Conservation (phyloP, 2,329 filamentous ascomycete genomes). For the Fusarium burgessii region DNA sequence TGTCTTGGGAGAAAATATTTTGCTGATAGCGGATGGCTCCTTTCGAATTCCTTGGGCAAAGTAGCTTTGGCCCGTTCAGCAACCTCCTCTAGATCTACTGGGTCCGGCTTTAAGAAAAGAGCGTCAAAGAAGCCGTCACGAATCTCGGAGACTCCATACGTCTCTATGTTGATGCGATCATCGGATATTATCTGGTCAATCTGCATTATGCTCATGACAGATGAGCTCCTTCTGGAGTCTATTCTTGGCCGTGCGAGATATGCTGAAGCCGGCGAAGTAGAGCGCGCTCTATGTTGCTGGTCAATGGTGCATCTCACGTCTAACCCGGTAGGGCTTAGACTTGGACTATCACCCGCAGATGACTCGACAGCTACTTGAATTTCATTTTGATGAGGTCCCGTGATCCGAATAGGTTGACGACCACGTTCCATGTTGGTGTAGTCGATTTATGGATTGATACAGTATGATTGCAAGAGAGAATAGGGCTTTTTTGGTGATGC, state of each 20-base stretch:
- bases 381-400: slow-evolving; percentile 7
- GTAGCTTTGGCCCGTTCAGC: slow-evolving; percentile 57
- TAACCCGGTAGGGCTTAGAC: slow-evolving; percentile 43
- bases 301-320: slow-evolving; percentile 13
- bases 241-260: slow-evolving; percentile 36
- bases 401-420: slow-evolving; percentile 14
- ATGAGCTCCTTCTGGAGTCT: slow-evolving; percentile 47
- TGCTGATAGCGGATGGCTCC: slow-evolving; percentile 60
- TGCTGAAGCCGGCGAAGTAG: slow-evolving; percentile 22
- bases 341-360: slow-evolving; percentile 21
- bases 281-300: slow-evolving; percentile 5
- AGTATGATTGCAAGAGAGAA: background rate
- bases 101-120: slow-evolving; percentile 58
- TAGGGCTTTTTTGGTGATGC: background rate
- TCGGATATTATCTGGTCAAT: slow-evolving; percentile 52
- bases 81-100: slow-evolving; percentile 54
- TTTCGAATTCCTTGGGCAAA: slow-evolving; percentile 60
- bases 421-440: slow-evolving; percentile 13
- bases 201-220: slow-evolving; percentile 48
- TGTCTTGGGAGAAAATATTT: slow-evolving; percentile 62
- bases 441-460: background rate
- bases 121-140: slow-evolving; percentile 63
- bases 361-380: slow-evolving; percentile 18
- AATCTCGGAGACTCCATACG: slow-evolving; percentile 58
- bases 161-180: slow-evolving; percentile 53